Evolutionary conservation across 2,329 filamentous ascomycete species (phyloP).

Genomic region (Fragosphaeria purpurea): DNA sequence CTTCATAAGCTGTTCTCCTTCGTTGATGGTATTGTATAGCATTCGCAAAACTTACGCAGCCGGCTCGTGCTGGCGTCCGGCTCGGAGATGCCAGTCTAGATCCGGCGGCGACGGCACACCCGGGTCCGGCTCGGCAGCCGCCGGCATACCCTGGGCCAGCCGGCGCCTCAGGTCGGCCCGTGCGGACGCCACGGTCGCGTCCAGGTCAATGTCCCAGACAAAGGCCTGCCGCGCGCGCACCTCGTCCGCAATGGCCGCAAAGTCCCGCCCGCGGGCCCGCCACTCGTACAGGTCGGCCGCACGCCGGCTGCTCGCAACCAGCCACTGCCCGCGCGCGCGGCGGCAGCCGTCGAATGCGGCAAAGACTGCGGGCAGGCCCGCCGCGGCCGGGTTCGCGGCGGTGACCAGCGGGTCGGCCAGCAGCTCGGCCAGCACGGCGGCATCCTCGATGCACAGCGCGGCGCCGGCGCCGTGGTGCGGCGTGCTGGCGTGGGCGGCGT

Average conservation of each 20-base stretch:
- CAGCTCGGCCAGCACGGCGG: constrained; percentile 32
- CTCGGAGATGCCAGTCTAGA: constrained; percentile 1
- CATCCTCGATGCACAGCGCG: constrained; percentile 47
- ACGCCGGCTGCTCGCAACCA: constrained; percentile 40
- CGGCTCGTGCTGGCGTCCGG: no score
- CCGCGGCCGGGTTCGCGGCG: constrained; percentile 21
- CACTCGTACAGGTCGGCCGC: constrained; percentile 35
- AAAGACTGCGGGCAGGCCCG: constrained; percentile 35
- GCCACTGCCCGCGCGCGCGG: constrained; percentile 35
- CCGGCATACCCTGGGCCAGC: not conserved
- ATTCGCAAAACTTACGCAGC: no score
- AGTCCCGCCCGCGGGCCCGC: constrained; percentile 26
- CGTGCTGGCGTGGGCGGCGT: constrained; percentile 53
- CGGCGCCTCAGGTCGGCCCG: constrained; percentile 21
- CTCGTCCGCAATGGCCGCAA: constrained; percentile 22
- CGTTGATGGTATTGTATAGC: no score
- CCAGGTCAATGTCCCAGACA: constrained; percentile 27
- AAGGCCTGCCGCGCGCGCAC: constrained; percentile 23
- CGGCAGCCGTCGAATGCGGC: constrained; percentile 40
- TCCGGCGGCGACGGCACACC: constrained; percentile 3
- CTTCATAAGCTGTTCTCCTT: no score
- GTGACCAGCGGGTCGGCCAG: constrained; percentile 21
- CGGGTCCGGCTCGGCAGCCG: not conserved
- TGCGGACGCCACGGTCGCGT: constrained; percentile 26
- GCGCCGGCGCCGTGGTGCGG: constrained; percentile 51